Base-by-base conservation (phyloP, 768 basidiomycete species). In the Boletus vermiculosoides region DNA sequence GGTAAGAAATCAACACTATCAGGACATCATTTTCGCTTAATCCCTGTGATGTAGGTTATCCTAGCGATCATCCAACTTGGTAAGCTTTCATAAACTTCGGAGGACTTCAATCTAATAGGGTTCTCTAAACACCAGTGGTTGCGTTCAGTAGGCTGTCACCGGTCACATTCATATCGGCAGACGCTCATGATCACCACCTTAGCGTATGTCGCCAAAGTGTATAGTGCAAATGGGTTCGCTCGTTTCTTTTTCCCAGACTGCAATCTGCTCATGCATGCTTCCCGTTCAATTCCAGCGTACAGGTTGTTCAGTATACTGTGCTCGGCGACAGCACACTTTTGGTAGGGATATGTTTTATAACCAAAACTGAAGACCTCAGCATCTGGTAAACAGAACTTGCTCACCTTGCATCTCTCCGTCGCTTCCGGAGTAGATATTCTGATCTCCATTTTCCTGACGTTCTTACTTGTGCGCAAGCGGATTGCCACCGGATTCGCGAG, bases 381-480 rank as follows among this genome's bases (percentile, higher is more conserved):
- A 22, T 23, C 2, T 12, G 22, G 33, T 20, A 44, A n/a, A 42
- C 31, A 61, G 60, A 11, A 0, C 16, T 31, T 50, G 1, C 20
- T 13, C 22, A 48, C 52, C 8, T 44, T 44, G 3, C 12, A 1
- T 8, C 45, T 62, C 13, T 22, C 41, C 9, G 18, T 50, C 20
- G 51, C 40, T 7, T 56, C 56, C 4, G 63, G 11, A 11, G 39
- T 57, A 16, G 63, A 64, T 23, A 10, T 58, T 18, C 6, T 55
- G 23, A 40, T 54, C 5, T 47, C 59, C 9, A 9, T 55, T 16
- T 50, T 20, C 49, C 25, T 64, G 34, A 56, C 45, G 0, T 46
- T n/a, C n/a, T 41, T 65, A 40, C 56, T 64, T 11, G 0, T 52
- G 28, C 52, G 54, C 36, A 36, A 52, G 22, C 42, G 51, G 4